A percentile compares a stretch with the other conserved stretches of the same genome.
Conservation (phyloP, 768 basidiomycete genomes). For the Rhodotorula paludigena region DNA sequence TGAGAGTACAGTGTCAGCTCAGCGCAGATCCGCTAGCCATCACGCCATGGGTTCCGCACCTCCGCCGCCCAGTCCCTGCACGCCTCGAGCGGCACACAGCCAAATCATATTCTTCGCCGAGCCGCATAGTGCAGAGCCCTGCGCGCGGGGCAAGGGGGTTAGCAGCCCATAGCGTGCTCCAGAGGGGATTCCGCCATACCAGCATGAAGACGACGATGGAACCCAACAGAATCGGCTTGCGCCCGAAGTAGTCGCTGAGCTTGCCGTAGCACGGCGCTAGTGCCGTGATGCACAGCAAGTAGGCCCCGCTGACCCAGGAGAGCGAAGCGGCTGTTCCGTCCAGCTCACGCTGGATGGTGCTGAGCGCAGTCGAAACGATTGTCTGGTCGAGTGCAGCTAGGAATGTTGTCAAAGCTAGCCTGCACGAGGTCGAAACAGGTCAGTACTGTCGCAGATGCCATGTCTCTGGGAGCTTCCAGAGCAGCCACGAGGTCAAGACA, state of each 20-base stretch:
- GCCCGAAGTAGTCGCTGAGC: slow-evolving; percentile 59
- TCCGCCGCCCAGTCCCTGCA: slow-evolving; percentile 24
- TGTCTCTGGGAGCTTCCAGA: no score
- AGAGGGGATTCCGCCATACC: not conserved
- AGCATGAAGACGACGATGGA: slow-evolving; percentile 32
- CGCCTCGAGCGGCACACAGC: slow-evolving; percentile 27
- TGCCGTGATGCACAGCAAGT: slow-evolving; percentile 58
- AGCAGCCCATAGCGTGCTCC: not conserved
- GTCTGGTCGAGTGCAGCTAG: slow-evolving; percentile 53
- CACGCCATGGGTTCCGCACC: slow-evolving; percentile 30
- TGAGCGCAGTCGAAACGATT: slow-evolving; percentile 64
- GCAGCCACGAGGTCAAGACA: no score
- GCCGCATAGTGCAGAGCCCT: slow-evolving; percentile 28
- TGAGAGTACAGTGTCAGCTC: not conserved
- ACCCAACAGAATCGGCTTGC: slow-evolving; percentile 30
- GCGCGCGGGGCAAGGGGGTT: not conserved
- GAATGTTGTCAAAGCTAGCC: slow-evolving; percentile 27
- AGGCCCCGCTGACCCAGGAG: slow-evolving; percentile 68
- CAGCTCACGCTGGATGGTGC: slow-evolving; percentile 64
- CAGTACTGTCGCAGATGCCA: no score
- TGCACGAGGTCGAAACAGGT: not conserved
- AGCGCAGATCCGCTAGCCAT: not conserved
- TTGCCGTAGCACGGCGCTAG: slow-evolving; percentile 72
- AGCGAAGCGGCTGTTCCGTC: slow-evolving; percentile 59
- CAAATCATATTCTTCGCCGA: slow-evolving; percentile 25